phyloP scores from a whole-genome alignment of 2,329 filamentous ascomycete species.

The Aspergillus sp. region DNA sequence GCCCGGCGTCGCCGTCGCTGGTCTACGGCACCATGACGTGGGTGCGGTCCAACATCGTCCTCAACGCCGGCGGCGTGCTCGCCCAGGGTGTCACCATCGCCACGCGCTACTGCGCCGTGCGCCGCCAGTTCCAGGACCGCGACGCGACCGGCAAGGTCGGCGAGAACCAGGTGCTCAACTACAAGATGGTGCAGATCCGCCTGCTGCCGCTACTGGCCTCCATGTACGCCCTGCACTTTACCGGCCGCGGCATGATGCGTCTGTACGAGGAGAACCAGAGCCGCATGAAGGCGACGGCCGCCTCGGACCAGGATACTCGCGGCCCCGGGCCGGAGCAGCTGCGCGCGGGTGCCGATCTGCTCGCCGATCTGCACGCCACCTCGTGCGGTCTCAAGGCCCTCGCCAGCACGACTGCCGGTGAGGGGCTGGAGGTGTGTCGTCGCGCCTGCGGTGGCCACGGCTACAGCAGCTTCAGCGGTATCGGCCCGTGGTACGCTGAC shows the following conservation, averaged over 20 bases:
- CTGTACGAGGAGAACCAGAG: conserved; percentile 71
- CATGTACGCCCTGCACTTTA: conserved; percentile 76
- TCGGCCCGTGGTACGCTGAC: conserved; percentile 71
- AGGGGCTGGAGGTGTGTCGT: conserved; percentile 72
- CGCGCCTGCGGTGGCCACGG: conserved; percentile 75
- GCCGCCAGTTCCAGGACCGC: conserved; percentile 74
- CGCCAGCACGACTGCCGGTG: conserved; percentile 67
- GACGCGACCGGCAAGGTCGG: conserved; percentile 59
- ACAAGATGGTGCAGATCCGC: conserved; percentile 76
- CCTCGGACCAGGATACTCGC: conserved; percentile 45
- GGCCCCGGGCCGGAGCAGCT: conserved; percentile 67
- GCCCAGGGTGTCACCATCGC: conserved; percentile 76
- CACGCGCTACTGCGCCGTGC: conserved; percentile 68
- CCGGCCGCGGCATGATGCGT: conserved; percentile 71
- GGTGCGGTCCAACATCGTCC: conserved; percentile 70
- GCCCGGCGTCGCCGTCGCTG: conserved; percentile 63
- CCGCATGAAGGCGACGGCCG: conserved; percentile 56
- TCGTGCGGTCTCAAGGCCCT: conserved; percentile 74
- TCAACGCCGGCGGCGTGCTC: conserved; percentile 68
- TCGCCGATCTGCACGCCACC: conserved; percentile 73
- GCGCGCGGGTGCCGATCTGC: conserved; percentile 61
- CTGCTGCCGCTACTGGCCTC: conserved; percentile 69
- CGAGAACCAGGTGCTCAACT: conserved; percentile 75
- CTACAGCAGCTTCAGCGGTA: conserved; percentile 72
- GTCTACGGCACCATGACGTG: conserved; percentile 75